Evolutionary conservation across 768 basidiomycete genomes (phyloP), one percentile per base, ranked within the genome.

Genomic region (Nevesoporus exiguus): DNA sequence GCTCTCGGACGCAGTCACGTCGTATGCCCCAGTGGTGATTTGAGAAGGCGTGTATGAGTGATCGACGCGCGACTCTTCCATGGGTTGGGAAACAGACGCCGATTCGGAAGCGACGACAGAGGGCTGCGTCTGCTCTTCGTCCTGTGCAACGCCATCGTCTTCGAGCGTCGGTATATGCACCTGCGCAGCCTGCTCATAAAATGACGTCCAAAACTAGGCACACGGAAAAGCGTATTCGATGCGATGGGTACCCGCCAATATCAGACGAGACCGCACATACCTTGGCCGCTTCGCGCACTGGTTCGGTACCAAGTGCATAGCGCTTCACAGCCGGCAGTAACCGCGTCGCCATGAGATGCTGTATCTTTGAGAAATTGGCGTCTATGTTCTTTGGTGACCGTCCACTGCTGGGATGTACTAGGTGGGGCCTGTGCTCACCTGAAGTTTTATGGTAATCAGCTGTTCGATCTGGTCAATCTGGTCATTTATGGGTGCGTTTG

Each of bases 401-500:
- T 59, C 51, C 50, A 51, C 39, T 36, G 45, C 50, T 46, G 51
- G 52, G 51, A 57, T 34, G 29, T 10, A 37, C n/a, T 24, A 21
- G 7, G 8, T 17, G 34, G 14, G 44, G 43, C n/a, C 34, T 6
- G 34, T 15, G 24, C 67, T 59, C 51, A 88, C 92, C 81, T 95
- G 94, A 11, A 98, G 77, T 60, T 93, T 88, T 49, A 94, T 79
- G 9, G 95, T 94, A 57, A 96, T 95, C 64, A 95, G 78, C 67
- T 97, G 95, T 71, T 98, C 95, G 54, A 97, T 92, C 71, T 95
- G 91, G 64, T 96, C 93, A 50, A 93, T 87, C 73, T 97, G 94
- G 63, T 87, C 92, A 55, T 80, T 80, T 24, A 84, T 74, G 21
- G 88, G 77, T 22, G 88, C 86, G 10, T 74, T 76, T 1, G 79